Conservation (phyloP, 805 yeast genomes). For the Blastobotrys robertii region DNA sequence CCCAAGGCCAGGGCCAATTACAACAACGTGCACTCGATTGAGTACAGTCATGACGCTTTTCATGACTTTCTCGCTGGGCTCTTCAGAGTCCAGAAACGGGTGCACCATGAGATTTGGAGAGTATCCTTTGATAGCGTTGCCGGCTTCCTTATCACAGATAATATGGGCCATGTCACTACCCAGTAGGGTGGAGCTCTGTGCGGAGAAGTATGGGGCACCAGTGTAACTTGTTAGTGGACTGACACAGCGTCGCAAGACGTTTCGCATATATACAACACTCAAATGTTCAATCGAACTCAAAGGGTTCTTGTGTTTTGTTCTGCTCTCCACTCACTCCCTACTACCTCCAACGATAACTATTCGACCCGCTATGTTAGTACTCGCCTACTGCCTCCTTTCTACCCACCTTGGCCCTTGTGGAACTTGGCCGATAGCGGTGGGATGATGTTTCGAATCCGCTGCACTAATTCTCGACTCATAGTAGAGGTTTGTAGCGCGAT, state of each 20-base stretch:
- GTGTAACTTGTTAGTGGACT: conserved; percentile 53
- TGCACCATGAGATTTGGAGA: conserved; percentile 95
- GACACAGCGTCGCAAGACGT: background rate
- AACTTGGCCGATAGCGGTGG: conserved; percentile 67
- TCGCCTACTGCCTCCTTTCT: background rate
- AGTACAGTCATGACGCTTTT: conserved; percentile 49
- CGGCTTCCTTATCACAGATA: conserved; percentile 75
- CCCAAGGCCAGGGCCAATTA: conserved; percentile 93
- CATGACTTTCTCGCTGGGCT: conserved; percentile 31
- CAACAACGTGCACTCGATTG: conserved; percentile 65
- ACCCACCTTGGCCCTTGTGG: conserved; percentile 74
- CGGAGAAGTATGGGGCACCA: conserved; percentile 91
- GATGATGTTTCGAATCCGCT: conserved; percentile 44
- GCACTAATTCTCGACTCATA: conserved; percentile 21
- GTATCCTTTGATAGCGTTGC: conserved; percentile 71
- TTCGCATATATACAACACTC: background rate
- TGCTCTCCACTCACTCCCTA: conserved; percentile 45
- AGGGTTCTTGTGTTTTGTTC: background rate
- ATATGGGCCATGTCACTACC: conserved; percentile 89
- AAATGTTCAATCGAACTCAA: background rate
- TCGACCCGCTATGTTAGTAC: conserved; percentile 45
- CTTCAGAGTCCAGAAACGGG: conserved; percentile 61
- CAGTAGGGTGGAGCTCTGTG: conserved; percentile 70
- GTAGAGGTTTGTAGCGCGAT: background rate
- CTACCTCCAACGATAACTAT: conserved; percentile 87